These are phyloP conservation scores for Claviceps sp. DNA, from an alignment of 2,329 filamentous ascomycete species.

Conservation along the genomic window DNA sequence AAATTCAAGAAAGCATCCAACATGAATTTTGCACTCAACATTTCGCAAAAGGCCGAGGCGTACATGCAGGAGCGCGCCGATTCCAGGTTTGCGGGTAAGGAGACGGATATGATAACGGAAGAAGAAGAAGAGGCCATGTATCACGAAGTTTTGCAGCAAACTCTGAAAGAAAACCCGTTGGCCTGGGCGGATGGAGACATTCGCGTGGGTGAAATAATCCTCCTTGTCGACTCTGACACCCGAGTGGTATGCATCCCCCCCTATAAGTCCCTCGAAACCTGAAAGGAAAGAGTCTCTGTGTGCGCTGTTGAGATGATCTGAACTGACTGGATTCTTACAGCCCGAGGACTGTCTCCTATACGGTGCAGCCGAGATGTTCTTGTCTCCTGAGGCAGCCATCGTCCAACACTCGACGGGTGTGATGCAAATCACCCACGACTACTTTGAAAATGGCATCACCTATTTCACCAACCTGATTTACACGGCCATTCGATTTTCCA, in stretches of 20 bases:
- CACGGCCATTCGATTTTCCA: slow-evolving; percentile 55
- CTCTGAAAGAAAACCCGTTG: slow-evolving; percentile 30
- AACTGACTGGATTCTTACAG: neutral
- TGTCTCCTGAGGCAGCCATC: slow-evolving; percentile 55
- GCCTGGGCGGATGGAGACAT: slow-evolving; percentile 48
- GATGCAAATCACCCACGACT: slow-evolving; percentile 60
- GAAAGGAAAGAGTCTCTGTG: neutral
- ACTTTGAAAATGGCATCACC: slow-evolving; percentile 61
- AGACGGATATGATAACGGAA: slow-evolving; percentile 12
- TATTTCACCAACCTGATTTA: slow-evolving; percentile 74
- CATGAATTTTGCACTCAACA: slow-evolving; percentile 57
- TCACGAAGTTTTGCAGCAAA: slow-evolving; percentile 31
- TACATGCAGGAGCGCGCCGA: slow-evolving; percentile 29
- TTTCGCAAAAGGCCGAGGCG: slow-evolving; percentile 49
- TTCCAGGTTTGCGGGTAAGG: slow-evolving; percentile 7
- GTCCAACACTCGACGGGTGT: slow-evolving; percentile 61
- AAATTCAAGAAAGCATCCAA: slow-evolving; percentile 66
- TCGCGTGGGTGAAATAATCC: slow-evolving; percentile 48
- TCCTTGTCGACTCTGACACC: slow-evolving; percentile 57
- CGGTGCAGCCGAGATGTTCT: slow-evolving; percentile 58
- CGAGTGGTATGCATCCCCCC: slow-evolving; percentile 29
- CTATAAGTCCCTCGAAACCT: neutral
- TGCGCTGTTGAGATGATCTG: neutral
- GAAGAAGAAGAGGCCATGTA: slow-evolving; percentile 32
- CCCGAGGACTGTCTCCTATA: slow-evolving; percentile 55